Evolutionary conservation across 257 asterid species (phyloP).

Genomic region (Oldenlandia corymbosa): DNA sequence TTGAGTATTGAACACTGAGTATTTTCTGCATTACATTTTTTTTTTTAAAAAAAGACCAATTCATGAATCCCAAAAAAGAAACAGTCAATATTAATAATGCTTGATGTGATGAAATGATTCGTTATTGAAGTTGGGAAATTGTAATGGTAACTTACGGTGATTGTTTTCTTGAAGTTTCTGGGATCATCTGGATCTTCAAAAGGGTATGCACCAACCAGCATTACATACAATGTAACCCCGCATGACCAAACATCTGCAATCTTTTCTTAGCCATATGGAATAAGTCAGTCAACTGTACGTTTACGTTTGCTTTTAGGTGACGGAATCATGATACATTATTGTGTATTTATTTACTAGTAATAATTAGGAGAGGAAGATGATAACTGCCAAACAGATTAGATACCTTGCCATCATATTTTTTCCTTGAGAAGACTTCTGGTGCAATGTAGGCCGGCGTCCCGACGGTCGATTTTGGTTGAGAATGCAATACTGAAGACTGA

Average conservation of each 20-base stretch:
- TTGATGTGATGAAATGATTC: not conserved
- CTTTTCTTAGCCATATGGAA: constrained; percentile 33
- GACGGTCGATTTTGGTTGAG: constrained; percentile 92
- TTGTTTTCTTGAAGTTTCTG: constrained; percentile 78
- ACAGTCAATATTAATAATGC: constrained; percentile 16
- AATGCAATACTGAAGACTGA: constrained; percentile 73
- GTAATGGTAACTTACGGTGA: constrained; percentile 41
- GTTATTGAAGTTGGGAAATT: not conserved
- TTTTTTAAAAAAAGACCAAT: too few species aligned
- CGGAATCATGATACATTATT: not conserved
- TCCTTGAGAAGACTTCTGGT: constrained; percentile 74
- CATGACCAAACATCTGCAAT: constrained; percentile 99
- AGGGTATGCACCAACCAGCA: constrained; percentile 93
- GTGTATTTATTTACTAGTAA: too few species aligned
- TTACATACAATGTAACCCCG: constrained; percentile 92
- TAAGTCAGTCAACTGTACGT: constrained; percentile 1
- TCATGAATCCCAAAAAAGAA: not conserved
- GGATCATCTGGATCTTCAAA: constrained; percentile 94
- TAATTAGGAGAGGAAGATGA: not conserved
- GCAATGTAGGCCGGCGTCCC: constrained; percentile 93
- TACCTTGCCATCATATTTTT: constrained; percentile 90
- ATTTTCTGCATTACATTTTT: constrained; percentile 51
- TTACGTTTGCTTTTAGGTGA: not conserved
- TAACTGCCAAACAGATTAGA: not conserved
- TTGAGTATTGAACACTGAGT: constrained; percentile 78